Percentiles rank a stretch among this genome's conserved stretches.
Conservation (phyloP, 2,329 filamentous ascomycete species). For the Botrytis sinoallii region DNA sequence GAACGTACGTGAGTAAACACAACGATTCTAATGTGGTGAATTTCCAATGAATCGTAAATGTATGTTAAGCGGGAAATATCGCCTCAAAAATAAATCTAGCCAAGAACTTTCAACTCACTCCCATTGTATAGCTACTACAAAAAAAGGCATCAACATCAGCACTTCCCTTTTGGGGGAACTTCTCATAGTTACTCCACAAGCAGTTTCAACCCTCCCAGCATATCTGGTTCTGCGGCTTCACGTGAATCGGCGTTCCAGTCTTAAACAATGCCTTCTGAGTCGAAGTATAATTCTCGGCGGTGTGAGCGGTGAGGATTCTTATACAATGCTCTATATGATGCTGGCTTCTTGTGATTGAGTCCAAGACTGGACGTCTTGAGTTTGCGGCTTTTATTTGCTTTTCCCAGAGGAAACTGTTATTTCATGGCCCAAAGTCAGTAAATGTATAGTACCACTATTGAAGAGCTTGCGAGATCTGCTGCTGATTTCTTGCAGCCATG, state of each 20-base stretch:
- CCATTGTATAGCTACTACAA: not conserved
- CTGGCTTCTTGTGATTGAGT: not conserved
- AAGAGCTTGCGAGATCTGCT: not conserved
- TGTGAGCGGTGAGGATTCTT: not conserved
- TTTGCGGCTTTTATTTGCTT: not conserved
- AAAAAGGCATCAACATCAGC: not conserved
- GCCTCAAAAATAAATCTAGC: not conserved
- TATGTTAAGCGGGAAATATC: too few relatives aligned
- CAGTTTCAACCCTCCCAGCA: not conserved
- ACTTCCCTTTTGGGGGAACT: not conserved
- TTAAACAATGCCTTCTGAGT: not conserved
- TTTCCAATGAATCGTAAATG: not conserved
- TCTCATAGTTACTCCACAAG: not conserved
- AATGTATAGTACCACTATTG: not conserved
- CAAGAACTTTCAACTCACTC: not conserved
- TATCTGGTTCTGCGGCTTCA: not conserved
- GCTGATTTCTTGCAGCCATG: not conserved
- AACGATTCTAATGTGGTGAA: not conserved
- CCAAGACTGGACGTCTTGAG: not conserved
- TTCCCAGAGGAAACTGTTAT: not conserved
- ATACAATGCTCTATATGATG: not conserved
- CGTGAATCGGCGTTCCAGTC: not conserved
- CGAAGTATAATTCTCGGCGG: not conserved
- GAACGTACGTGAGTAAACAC: not conserved
- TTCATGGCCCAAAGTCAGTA: not conserved